Base-by-base conservation (phyloP, 306 rosid genomes). In the Vicia faba region DNA sequence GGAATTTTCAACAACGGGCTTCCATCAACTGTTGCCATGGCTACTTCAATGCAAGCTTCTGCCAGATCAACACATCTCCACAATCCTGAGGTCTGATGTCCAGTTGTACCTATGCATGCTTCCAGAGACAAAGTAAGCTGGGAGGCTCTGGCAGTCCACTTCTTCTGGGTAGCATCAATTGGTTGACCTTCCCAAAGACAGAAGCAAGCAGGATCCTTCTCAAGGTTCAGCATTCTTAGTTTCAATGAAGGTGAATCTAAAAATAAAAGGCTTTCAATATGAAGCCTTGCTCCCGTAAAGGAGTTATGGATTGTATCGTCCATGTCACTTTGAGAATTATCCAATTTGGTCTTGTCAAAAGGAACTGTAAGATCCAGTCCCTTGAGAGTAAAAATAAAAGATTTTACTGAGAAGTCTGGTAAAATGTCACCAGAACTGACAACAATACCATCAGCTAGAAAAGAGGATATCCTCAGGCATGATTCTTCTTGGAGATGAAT, bases 181-280 rank as follows among this genome's bases (percentile, higher is more conserved):
- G 91, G 87, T 71, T 92, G 95, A 75, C 68, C 95, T 80, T 85
- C 85, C 98, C 98, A 92, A 56, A 92, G 87, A 80, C 85, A 82
- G 77, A 92, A 92, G 86, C 98, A 92, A 76, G 95, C 91, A 80
- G 98, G 96, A 83, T 92, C 98, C 77, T 85, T 89, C 61, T 92
- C 98, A 74, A 92, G 79, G 76, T 84, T 87, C 71, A 92, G 70
- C 74, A 87, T 72, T 82, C 60, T 76, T 58, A 89, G 66, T 58
- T 81, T 76, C 61, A 92, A 72, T 12, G 83, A 82, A 55, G 98
- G 95, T 33, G 95, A 87, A 61, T 82, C 86, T 18, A 83, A 72
- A 80, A 89, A 87, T 78, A 41, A 66, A 67, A 92, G 85, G 72
- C 64, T 85, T 71, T 83, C 86, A 71, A 92, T 81, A 62, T 87